Conservation (phyloP, 1,284 basidiomycete species). For the Amylostereum areolatum region DNA sequence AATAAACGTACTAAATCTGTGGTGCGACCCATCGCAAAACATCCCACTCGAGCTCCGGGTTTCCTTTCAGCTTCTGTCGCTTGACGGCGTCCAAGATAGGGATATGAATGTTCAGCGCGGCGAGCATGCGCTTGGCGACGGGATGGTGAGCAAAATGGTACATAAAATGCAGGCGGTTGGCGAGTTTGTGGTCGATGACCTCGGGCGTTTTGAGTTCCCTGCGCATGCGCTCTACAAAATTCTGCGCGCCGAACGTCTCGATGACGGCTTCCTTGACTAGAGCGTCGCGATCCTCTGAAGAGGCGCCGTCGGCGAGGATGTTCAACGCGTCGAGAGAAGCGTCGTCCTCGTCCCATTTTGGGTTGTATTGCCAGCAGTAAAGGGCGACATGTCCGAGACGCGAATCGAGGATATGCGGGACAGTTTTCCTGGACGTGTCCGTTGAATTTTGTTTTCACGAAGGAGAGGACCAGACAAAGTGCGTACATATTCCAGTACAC, state of each 20-base stretch:
- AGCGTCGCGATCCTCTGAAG: too few species aligned
- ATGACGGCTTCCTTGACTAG: background rate
- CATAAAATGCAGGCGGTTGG: background rate
- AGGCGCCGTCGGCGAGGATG: too few species aligned
- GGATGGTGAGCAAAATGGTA: background rate
- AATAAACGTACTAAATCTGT: background rate
- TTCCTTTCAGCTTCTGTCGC: background rate
- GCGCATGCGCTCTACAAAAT: background rate
- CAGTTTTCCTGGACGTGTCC: too few species aligned
- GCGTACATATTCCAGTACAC: too few species aligned
- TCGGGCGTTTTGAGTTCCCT: background rate
- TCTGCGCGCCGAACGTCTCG: background rate
- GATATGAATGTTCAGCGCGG: background rate
- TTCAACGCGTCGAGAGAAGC: too few species aligned
- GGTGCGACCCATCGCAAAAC: background rate
- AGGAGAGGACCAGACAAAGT: too few species aligned
- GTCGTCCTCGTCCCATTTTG: too few species aligned
- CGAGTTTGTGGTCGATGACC: background rate
- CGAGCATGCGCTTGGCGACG: background rate
- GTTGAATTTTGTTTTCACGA: too few species aligned
- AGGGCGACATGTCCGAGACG: too few species aligned
- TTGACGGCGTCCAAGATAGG: background rate
- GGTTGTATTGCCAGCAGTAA: too few species aligned
- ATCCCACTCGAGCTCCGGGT: background rate
- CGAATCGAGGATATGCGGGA: too few species aligned